These are phyloP conservation scores for Cystofilobasidium capitatum DNA, from an alignment of 768 basidiomycete genomes.

Conservation along the genomic window DNA sequence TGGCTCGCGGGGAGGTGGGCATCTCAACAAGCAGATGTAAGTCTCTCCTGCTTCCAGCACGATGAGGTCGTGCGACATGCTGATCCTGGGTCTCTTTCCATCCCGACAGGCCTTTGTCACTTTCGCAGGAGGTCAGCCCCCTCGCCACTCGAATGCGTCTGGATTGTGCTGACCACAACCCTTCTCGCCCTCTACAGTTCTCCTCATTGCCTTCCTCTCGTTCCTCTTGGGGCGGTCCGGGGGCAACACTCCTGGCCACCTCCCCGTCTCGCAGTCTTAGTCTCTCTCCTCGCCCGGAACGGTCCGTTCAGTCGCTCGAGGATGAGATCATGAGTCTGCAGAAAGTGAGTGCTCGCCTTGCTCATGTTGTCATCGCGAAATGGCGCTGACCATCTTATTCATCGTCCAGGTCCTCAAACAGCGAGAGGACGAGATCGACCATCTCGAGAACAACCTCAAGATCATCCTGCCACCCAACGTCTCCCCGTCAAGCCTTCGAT, in stretches of 20 bases:
- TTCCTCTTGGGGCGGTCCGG: constrained; percentile 47
- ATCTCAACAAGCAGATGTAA: constrained; percentile 12
- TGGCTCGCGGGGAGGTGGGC: constrained; percentile 25
- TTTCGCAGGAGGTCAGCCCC: constrained; percentile 24
- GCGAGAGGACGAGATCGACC: constrained; percentile 78
- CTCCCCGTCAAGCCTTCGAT: constrained; percentile 15
- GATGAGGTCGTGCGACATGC: not conserved
- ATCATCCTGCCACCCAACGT: constrained; percentile 28
- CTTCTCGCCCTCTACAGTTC: constrained; percentile 39
- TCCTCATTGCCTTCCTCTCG: constrained; percentile 41
- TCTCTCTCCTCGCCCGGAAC: constrained; percentile 49
- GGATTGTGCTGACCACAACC: not conserved
- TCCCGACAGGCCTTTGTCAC: constrained; percentile 16
- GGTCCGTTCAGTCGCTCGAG: constrained; percentile 75
- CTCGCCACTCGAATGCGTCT: not conserved
- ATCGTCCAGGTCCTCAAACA: constrained; percentile 58
- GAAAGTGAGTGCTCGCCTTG: constrained; percentile 42
- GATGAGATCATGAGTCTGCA: constrained; percentile 93
- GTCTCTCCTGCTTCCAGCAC: not conserved
- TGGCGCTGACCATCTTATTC: not conserved
- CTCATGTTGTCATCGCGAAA: not conserved
- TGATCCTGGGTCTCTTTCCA: not conserved
- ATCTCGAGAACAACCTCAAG: constrained; percentile 53
- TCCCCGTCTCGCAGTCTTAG: constrained; percentile 45
- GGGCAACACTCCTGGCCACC: constrained; percentile 51